Evolutionary conservation across 75 land plant genomes (phyloP).

Genomic region (Pinus albicaulis): DNA sequence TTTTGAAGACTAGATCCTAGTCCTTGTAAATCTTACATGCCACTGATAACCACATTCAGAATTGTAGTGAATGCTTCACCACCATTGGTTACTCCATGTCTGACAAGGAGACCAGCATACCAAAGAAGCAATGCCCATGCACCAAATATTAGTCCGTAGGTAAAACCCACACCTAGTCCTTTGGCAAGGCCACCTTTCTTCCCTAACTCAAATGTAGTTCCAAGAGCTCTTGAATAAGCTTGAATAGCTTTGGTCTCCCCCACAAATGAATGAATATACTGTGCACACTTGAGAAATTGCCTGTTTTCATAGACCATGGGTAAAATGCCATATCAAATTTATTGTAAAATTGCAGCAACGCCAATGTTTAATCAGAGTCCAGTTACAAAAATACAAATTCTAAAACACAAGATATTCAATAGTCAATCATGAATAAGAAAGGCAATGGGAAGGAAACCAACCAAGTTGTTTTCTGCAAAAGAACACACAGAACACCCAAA

Average conservation of each 20-base stretch:
- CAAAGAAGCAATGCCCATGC: constrained; percentile 78
- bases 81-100: constrained; percentile 56
- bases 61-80: constrained; percentile 86
- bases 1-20: background rate
- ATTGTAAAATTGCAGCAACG: background rate
- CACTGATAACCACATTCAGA: constrained; percentile 63
- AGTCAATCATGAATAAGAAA: background rate
- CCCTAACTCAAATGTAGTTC: constrained; percentile 43
- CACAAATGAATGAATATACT: constrained; percentile 60
- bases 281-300: constrained; percentile 67
- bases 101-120: constrained; percentile 68
- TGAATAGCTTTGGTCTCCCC: constrained; percentile 60
- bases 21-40: constrained; percentile 49
- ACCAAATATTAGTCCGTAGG: constrained; percentile 46
- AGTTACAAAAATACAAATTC: background rate
- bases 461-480: background rate
- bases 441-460: background rate
- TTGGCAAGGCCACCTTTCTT: constrained; percentile 57
- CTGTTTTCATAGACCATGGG: constrained; percentile 14
- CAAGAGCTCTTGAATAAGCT: constrained; percentile 41
- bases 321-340: background rate
- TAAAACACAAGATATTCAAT: background rate
- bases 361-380: background rate
- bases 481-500: background rate
- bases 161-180: constrained; percentile 68